A percentile compares a stretch with the other conserved stretches of the same genome.
Conservation (phyloP, 805 yeast species). For the Komagataella pastoris region DNA sequence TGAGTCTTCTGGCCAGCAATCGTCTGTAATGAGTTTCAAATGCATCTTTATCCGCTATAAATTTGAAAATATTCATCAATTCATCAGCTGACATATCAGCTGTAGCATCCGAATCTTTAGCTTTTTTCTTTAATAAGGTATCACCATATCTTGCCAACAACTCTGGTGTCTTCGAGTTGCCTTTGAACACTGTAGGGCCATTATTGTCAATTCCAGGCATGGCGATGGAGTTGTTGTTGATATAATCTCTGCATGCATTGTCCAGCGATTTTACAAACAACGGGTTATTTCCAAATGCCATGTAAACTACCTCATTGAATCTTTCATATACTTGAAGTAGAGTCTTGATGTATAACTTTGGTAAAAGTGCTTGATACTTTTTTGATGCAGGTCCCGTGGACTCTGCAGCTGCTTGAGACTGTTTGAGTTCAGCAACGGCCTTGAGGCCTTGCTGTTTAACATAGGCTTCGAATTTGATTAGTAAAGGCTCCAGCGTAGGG, state of each 20-base stretch:
- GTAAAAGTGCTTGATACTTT: slow-evolving; percentile 30
- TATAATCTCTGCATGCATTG: slow-evolving; percentile 73
- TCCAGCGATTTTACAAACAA: slow-evolving; percentile 81
- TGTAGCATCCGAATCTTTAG: slow-evolving; percentile 37
- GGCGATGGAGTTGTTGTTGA: slow-evolving; percentile 75
- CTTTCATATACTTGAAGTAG: slow-evolving; percentile 57
- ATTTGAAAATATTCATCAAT: slow-evolving; percentile 76
- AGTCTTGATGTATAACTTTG: slow-evolving; percentile 70
- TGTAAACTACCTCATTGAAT: slow-evolving; percentile 49
- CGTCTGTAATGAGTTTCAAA: slow-evolving; percentile 91
- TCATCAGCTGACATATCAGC: slow-evolving; percentile 71
- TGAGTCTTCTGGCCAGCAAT: slow-evolving; percentile 75
- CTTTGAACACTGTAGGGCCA: neutral
- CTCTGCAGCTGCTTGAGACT: slow-evolving; percentile 7
- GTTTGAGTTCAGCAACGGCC: slow-evolving; percentile 44
- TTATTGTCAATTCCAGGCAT: slow-evolving; percentile 21
- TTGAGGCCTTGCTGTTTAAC: slow-evolving; percentile 52
- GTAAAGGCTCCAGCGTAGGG: slow-evolving; percentile 64
- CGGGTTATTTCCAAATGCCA: slow-evolving; percentile 61
- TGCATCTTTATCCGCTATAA: slow-evolving; percentile 86
- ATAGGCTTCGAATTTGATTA: slow-evolving; percentile 57
- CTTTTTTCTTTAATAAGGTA: slow-evolving; percentile 62
- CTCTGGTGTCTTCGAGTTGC: slow-evolving; percentile 78
- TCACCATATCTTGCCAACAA: slow-evolving; percentile 84
- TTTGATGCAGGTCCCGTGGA: neutral